Conservation (phyloP, 2,329 filamentous ascomycete species). For the Calonectria naviculata region DNA sequence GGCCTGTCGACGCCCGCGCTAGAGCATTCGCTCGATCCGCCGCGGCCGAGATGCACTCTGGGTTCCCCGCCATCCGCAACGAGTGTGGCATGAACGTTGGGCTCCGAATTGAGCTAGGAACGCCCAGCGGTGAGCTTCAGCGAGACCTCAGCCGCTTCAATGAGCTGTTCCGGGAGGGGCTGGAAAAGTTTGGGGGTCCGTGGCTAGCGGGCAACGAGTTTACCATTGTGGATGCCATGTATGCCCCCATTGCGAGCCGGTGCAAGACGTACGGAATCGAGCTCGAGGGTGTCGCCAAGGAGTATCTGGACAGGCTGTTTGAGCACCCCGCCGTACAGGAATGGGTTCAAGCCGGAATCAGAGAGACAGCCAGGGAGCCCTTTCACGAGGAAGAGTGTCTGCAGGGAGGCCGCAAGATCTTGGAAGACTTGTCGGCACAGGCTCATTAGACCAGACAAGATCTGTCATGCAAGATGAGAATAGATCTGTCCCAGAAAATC, state of each 20-base stretch:
- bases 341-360: constrained; percentile 51
- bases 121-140: constrained; percentile 43
- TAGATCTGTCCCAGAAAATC: background rate
- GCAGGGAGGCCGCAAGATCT: constrained; percentile 42
- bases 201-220: constrained; percentile 53
- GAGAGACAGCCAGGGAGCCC: constrained; percentile 51
- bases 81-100: constrained; percentile 57
- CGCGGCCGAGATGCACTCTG: constrained; percentile 59
- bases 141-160: constrained; percentile 49
- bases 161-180: constrained; percentile 51
- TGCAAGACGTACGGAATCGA: constrained; percentile 50
- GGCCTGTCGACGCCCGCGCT: constrained; percentile 52
- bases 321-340: constrained; percentile 48
- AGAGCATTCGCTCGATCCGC: constrained; percentile 57
- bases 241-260: constrained; percentile 53
- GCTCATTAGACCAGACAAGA: background rate
- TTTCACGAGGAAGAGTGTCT: constrained; percentile 50
- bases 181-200: constrained; percentile 53
- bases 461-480: background rate
- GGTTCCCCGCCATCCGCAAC: constrained; percentile 53
- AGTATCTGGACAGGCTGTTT: constrained; percentile 49
- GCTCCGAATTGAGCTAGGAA: constrained; percentile 47
- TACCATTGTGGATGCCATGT: constrained; percentile 54
- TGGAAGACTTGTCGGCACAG: constrained; percentile 40
- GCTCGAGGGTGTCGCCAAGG: constrained; percentile 42